Percentiles rank a stretch among this genome's conserved stretches.
phyloP scores from a whole-genome alignment of 108 stramenopile genomes.

The Skeletonema potamos region DNA sequence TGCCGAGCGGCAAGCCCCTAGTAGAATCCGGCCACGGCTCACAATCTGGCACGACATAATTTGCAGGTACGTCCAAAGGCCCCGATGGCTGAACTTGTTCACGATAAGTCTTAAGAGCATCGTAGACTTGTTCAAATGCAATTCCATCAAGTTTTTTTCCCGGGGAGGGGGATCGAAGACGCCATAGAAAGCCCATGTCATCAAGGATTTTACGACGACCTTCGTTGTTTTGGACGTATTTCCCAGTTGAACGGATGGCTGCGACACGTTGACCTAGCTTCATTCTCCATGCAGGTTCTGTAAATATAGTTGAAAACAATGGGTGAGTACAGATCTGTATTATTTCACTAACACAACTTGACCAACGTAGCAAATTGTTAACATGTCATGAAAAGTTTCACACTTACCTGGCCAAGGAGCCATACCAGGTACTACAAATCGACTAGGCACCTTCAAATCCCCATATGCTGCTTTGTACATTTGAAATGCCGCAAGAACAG shows the following conservation, averaged over 20 bases:
- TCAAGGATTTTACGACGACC: slow-evolving; percentile 66
- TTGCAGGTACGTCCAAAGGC: slow-evolving; percentile 57
- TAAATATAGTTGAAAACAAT: not conserved
- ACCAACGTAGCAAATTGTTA: not conserved
- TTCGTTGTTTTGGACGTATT: slow-evolving; percentile 71
- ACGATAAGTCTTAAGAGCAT: slow-evolving; percentile 74
- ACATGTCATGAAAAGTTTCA: not conserved
- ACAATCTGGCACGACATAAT: slow-evolving; percentile 73
- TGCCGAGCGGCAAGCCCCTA: slow-evolving; percentile 77
- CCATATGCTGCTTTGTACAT: slow-evolving; percentile 90
- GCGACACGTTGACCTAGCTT: slow-evolving; percentile 79
- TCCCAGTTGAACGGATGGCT: slow-evolving; percentile 76
- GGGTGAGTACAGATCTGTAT: not conserved
- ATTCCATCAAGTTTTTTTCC: slow-evolving; percentile 51
- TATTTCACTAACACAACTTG: not conserved
- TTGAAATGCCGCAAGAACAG: slow-evolving; percentile 75
- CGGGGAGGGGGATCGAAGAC: slow-evolving; percentile 55
- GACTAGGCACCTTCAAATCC: slow-evolving; percentile 79
- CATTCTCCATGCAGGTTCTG: slow-evolving; percentile 70
- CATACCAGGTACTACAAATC: slow-evolving; percentile 82
- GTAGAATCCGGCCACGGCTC: slow-evolving; percentile 78
- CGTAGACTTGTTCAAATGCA: slow-evolving; percentile 74
- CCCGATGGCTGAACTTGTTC: slow-evolving; percentile 51
- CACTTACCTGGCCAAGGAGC: slow-evolving; percentile 84
- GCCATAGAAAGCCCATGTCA: slow-evolving; percentile 88